phyloP scores from a whole-genome alignment of 2,329 filamentous ascomycete genomes.

The Curvularia hawaiiensis region DNA sequence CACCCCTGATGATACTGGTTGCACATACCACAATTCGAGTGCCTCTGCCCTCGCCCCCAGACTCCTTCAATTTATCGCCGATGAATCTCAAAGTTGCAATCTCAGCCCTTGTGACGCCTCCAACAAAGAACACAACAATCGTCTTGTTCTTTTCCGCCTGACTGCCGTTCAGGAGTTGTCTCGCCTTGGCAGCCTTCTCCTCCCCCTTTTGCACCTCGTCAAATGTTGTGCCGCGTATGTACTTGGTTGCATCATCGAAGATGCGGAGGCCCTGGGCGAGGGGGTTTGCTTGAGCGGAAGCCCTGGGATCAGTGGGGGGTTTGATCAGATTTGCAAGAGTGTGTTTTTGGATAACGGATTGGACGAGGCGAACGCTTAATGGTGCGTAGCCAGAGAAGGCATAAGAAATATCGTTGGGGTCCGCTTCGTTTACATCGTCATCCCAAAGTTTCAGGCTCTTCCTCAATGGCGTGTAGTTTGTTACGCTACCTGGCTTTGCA shows the following conservation, averaged over 20 bases:
- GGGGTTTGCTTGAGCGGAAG: constrained; percentile 54
- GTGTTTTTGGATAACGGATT: constrained; percentile 90
- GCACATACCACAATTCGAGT: constrained; percentile 90
- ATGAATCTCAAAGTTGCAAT: constrained; percentile 74
- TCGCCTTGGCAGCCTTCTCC: constrained; percentile 87
- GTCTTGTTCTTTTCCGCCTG: constrained; percentile 66
- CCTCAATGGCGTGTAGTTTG: constrained; percentile 87
- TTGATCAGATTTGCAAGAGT: constrained; percentile 69
- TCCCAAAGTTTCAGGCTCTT: constrained; percentile 88
- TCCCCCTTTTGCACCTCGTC: constrained; percentile 91
- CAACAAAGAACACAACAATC: constrained; percentile 94
- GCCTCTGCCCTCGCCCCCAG: constrained; percentile 65
- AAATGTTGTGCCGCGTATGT: constrained; percentile 85
- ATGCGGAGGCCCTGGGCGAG: constrained; percentile 85
- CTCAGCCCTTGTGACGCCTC: constrained; percentile 96
- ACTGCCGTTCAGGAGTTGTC: constrained; percentile 78
- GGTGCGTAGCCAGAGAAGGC: constrained; percentile 98
- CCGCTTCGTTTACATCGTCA: constrained; percentile 94
- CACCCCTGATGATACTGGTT: constrained; percentile 88
- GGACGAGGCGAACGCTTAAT: constrained; percentile 85
- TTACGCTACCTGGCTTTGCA: constrained; percentile 53
- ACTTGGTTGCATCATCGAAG: constrained; percentile 90
- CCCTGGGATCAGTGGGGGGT: constrained; percentile 47
- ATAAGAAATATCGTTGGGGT: constrained; percentile 95
- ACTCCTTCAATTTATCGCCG: constrained; percentile 74